A percentile compares a stretch with the other conserved stretches of the same genome.
These are phyloP conservation scores for Dentipellis fragilis DNA, from an alignment of 768 basidiomycete species.

Conservation along the genomic window DNA sequence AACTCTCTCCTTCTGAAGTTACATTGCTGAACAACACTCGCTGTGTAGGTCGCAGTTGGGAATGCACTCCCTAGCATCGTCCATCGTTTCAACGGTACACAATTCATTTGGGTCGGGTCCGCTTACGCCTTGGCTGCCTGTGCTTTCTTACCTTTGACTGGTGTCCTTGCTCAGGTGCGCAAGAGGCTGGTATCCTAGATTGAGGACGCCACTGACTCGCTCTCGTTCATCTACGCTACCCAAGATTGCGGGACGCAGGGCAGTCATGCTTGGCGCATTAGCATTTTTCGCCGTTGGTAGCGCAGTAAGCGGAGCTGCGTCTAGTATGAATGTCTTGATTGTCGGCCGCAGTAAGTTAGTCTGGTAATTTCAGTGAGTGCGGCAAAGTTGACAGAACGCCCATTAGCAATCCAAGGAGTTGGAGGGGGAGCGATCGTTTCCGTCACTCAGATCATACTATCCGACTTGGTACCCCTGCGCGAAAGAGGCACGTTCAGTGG, in stretches of 20 bases:
- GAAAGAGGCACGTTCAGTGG: conserved; percentile 25
- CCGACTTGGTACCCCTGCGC: conserved; percentile 26
- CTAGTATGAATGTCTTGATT: conserved; percentile 25
- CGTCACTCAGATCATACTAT: conserved; percentile 22
- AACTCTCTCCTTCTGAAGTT: not conserved
- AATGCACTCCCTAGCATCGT: conserved; percentile 23
- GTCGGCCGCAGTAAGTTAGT: conserved; percentile 20
- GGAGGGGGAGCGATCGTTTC: conserved; percentile 19
- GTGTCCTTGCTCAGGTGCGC: conserved; percentile 14
- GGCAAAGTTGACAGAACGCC: not conserved
- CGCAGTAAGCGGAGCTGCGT: conserved; percentile 25
- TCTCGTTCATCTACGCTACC: not conserved
- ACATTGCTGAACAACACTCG: not conserved
- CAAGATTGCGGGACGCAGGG: conserved; percentile 20
- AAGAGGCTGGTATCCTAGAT: too few relatives aligned
- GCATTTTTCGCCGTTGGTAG: conserved; percentile 23
- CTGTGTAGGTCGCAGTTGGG: conserved; percentile 5
- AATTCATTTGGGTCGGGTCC: conserved; percentile 17
- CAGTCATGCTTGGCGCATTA: conserved; percentile 16
- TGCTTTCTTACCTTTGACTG: conserved; percentile 18
- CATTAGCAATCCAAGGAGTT: conserved; percentile 18
- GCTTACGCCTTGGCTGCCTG: conserved; percentile 17
- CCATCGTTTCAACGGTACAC: conserved; percentile 15
- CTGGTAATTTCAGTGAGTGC: not conserved
- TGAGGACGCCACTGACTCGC: not conserved